Conservation (phyloP, 2,329 filamentous ascomycete species). For the Botryosphaeria agaves region DNA sequence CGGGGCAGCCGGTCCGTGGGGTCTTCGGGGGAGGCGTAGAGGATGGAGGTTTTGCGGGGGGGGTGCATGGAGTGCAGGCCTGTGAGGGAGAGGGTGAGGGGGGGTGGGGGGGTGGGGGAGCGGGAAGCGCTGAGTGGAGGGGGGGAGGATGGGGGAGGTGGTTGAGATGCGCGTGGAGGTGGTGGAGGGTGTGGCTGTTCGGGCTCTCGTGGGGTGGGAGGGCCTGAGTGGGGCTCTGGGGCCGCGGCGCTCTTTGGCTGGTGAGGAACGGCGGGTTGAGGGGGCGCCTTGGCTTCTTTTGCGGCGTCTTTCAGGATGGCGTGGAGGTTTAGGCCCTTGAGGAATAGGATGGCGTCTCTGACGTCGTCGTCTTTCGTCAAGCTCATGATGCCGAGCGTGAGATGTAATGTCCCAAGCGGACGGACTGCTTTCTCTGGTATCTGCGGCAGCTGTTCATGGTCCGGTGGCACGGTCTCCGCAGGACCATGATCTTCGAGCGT, state of each 20-base stretch:
- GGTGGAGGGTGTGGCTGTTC: too few species aligned
- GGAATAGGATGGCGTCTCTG: not conserved
- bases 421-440: constrained; percentile 53
- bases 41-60: constrained; percentile 38
- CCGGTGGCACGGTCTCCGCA: not conserved
- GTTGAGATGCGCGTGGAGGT: too few species aligned
- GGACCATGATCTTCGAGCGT: too few species aligned
- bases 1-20: constrained; percentile 29
- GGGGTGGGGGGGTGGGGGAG: not conserved
- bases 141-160: too few species aligned
- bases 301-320: not conserved
- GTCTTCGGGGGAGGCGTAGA: constrained; percentile 48
- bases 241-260: not conserved
- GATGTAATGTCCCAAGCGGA: constrained; percentile 63
- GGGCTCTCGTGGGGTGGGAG: too few species aligned
- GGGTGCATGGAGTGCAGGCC: constrained; percentile 43
- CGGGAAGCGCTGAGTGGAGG: not conserved
- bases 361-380: constrained; percentile 31
- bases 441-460: constrained; percentile 18
- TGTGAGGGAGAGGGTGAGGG: constrained; percentile 18
- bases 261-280: too few species aligned
- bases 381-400: constrained; percentile 77
- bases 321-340: constrained; percentile 1
- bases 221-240: not conserved
- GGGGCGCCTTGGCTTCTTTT: not conserved